Percentiles rank a stretch among this genome's conserved stretches.
Conservation (phyloP, 768 basidiomycete genomes). For the Filobasidium wieringae region DNA sequence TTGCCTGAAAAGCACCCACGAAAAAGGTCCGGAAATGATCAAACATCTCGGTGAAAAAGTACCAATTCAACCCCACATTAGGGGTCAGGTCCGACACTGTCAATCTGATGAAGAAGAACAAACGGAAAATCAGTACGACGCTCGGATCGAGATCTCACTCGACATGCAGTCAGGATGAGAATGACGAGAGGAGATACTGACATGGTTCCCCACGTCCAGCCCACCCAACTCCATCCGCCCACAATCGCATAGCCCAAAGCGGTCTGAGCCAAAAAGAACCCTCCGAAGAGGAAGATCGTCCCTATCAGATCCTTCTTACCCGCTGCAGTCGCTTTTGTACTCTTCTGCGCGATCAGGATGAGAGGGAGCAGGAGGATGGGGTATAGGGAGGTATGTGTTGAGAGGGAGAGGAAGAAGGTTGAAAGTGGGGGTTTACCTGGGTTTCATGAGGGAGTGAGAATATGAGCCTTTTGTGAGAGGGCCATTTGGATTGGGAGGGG, state of each 20-base stretch:
- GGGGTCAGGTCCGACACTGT: conserved; percentile 81
- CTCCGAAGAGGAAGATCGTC: neutral
- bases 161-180: neutral
- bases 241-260: conserved; percentile 49
- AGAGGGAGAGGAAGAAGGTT: conserved; percentile 57
- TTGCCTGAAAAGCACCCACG: conserved; percentile 80
- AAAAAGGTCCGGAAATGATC: conserved; percentile 95
- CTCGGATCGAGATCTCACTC: neutral
- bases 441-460: neutral
- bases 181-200: conserved; percentile 39
- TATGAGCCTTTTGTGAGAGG: neutral
- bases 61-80: conserved; percentile 94
- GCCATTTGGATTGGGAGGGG: neutral
- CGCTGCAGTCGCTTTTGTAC: conserved; percentile 42
- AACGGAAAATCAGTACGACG: neutral
- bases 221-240: conserved; percentile 58
- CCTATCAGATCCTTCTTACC: neutral
- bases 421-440: conserved; percentile 52
- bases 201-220: conserved; percentile 77
- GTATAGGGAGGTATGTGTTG: conserved; percentile 61
- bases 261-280: conserved; percentile 13
- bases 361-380: conserved; percentile 59
- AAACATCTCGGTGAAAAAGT: conserved; percentile 99
- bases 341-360: conserved; percentile 51
- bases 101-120: conserved; percentile 44